Conservation (phyloP, 768 basidiomycete genomes). For the Rhodotorula babjevae region DNA sequence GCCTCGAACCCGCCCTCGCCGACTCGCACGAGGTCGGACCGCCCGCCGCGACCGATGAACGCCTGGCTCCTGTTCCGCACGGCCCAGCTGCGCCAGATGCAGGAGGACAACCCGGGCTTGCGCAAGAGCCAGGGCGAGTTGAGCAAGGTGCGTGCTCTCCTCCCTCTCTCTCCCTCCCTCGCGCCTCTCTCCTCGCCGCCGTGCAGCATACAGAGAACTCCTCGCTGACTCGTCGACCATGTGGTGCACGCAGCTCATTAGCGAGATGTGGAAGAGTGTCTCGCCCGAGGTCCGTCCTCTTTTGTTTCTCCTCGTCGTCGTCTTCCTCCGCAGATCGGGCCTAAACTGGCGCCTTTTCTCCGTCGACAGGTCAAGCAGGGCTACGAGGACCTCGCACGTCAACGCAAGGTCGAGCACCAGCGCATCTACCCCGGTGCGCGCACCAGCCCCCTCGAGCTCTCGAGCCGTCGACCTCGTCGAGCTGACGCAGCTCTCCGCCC, state of each 20-base stretch:
- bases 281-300: slow-evolving; percentile 1
- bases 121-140: slow-evolving; percentile 24
- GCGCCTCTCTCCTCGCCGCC: background rate
- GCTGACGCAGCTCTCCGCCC: background rate
- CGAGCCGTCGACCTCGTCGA: background rate
- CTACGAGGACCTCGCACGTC: slow-evolving; percentile 19
- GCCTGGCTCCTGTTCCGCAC: slow-evolving; percentile 30
- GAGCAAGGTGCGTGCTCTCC: slow-evolving; percentile 7
- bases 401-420: slow-evolving; percentile 16
- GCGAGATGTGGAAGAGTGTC: slow-evolving; percentile 16
- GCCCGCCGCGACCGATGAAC: slow-evolving; percentile 29
- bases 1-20: background rate
- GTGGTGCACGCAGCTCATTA: slow-evolving; percentile 12
- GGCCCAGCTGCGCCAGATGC: slow-evolving; percentile 19
- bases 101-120: slow-evolving; percentile 10
- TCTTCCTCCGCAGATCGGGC: too few relatives aligned
- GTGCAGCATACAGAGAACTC: background rate
- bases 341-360: too few relatives aligned
- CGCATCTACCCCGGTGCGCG: slow-evolving; percentile 17
- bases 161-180: too few relatives aligned
- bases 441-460: background rate
- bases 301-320: too few relatives aligned
- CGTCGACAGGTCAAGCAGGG: background rate
- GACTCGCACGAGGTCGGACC: background rate
- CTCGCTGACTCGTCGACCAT: background rate